Evolutionary conservation across 345 rosid species (phyloP).

Genomic region (Eucalyptus dawsonii): DNA sequence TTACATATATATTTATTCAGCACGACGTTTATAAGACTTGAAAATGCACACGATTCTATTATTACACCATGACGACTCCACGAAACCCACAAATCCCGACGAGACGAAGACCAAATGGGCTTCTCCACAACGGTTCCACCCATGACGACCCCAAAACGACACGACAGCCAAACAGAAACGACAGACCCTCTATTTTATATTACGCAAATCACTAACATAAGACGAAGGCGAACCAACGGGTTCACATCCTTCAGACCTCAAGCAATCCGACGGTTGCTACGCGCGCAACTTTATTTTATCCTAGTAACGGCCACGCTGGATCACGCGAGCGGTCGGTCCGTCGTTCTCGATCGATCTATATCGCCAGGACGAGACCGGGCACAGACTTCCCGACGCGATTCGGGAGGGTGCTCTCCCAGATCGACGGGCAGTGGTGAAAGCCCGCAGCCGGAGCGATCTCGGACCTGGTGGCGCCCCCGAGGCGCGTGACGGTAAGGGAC

Average conservation of each 20-base stretch:
- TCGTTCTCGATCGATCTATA: not conserved
- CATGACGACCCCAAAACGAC: not conserved
- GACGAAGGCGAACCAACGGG: not conserved
- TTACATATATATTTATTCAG: not conserved
- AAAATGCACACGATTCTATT: not conserved
- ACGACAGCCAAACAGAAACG: not conserved
- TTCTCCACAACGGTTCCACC: not conserved
- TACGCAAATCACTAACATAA: not conserved
- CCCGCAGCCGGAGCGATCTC: conserved; percentile 23
- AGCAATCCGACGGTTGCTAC: not conserved
- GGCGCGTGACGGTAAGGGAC: conserved; percentile 76
- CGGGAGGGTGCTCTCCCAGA: conserved; percentile 88
- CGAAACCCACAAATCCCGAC: not conserved
- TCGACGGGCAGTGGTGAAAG: conserved; percentile 37
- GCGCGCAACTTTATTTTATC: not conserved
- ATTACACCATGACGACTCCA: not conserved
- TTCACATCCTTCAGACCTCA: not conserved
- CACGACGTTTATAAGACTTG: not conserved
- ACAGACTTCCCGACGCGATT: conserved; percentile 68
- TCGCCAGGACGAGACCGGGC: conserved; percentile 85
- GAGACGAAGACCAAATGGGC: not conserved
- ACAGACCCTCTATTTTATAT: not conserved
- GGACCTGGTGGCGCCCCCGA: conserved; percentile 18
- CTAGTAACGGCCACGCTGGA: not conserved
- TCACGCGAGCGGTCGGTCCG: not conserved